Evolutionary conservation across 352 stramenopile genomes (phyloP), one percentile per base, ranked within the genome.

Genomic region (Salisapilia sapeloensis): DNA sequence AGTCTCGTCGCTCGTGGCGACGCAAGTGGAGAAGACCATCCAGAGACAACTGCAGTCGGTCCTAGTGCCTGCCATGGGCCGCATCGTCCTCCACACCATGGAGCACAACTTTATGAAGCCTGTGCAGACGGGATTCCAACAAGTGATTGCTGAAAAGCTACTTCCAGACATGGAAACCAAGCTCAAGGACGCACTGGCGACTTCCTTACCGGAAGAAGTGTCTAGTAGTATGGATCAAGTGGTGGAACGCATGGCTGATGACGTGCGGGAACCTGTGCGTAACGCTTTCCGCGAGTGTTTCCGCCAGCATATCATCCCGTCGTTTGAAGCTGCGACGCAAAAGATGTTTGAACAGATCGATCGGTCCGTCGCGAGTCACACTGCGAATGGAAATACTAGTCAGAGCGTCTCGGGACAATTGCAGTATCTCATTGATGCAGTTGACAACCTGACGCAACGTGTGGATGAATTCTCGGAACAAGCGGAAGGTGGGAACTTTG

Each of bases 281-380:
- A 67, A 89, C 24, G 80, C 74, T 6, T 89, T 89, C 53, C 69
- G 69, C 15, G 74, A 89, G 33, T 84, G 65, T 29, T 89, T 89
- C 51, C 66, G 80, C 33, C 60, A 81, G 22, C 81, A 82, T 44
- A 79, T 89, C 40, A 89, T 89, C 23, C 74, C 74, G 7, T 85
- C 69, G 15, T 89, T 89, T 45, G 69, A 89, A 27, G 74, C 74
- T 11, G 74, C 74, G 33, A 89, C 74, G 8, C 74, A 89, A 40
- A 85, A 85, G 41, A 89, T 89, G 74, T 89, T 89, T 42, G 74
- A 89, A 40, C 74, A 89, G 38, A 89, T 89, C 33, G 78, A 85
- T 31, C 64, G 78, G 34, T 80, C 72, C 8, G 80, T 89, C 19
- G 53, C 85, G 4, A 78, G 69, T 16, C 58, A 57, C 9, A 64